Evolutionary conservation across 179 eudicot species (phyloP), one percentile per base, ranked within the genome.

Genomic region (Actinidia arguta): DNA sequence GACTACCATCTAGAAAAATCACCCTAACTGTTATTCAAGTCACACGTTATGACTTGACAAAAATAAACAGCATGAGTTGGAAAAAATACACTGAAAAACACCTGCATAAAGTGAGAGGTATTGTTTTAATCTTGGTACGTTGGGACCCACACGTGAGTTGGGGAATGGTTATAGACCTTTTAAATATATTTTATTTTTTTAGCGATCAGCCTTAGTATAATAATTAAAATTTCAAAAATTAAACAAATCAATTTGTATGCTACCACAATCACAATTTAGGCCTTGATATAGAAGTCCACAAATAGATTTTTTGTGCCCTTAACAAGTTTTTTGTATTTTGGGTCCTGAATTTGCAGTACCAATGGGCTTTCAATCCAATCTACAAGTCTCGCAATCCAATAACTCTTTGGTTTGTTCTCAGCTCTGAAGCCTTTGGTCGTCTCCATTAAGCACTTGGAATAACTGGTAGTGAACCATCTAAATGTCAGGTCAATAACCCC

Each of bases 351-450:
- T 44, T 9, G 31, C 4, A 47, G 48, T 0, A 2, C 14, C 11
- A 70, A 44, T 2, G 31, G 75, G 5, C 27, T 46, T 27, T 70
- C 46, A 8, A 20, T 70, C 73, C 73, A 68, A 0, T 73, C 82
- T 47, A 47, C 63, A 44, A 83, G 36, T 78, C 50, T 81, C 36
- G 86, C 72, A 2, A 73, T 75, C 91, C 89, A 88, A 42, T 85
- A 85, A 5, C 12, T 79, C 59, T 88, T 50, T 10, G 75, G 81
- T 64, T 61, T 80, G 50, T 72, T 50, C 17, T 71, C 78, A 51
- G 39, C 20, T 46, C 12, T 51, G 55, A 16, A 62, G 62, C 36
- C 20, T 44, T 50, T 68, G 36, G 0, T 58, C 17, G 54, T 6
- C 25, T 54, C 39, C 39, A 56, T 78, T 59, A 42, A 3, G 81